phyloP scores from a whole-genome alignment of 192 early-diverging fungal species.

The Oehlia diaphana region DNA sequence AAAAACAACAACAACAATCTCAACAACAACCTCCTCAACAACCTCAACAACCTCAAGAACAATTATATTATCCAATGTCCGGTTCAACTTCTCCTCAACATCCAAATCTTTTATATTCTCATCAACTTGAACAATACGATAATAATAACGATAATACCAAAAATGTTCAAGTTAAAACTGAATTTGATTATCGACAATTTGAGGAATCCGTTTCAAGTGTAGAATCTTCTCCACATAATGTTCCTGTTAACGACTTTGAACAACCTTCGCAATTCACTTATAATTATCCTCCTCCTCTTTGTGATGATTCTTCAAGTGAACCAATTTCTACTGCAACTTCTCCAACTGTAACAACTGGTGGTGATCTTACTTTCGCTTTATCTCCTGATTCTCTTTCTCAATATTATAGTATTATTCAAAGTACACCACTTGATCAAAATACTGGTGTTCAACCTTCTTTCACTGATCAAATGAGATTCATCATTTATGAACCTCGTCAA shows the following conservation, averaged over 20 bases:
- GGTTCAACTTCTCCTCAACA: slow-evolving; percentile 8
- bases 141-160: slow-evolving; percentile 3
- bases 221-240: slow-evolving; percentile 12
- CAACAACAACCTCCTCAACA: background rate
- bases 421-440: background rate
- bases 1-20: background rate
- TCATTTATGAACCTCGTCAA: slow-evolving; percentile 29
- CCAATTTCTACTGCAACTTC: background rate
- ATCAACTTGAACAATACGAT: background rate
- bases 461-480: slow-evolving; percentile 29
- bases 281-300: background rate
- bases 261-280: background rate
- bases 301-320: slow-evolving; percentile 19
- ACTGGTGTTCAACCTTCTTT: background rate
- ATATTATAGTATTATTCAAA: background rate
- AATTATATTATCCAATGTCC: background rate
- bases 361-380: background rate
- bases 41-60: background rate
- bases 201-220: slow-evolving; percentile 1
- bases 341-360: background rate
- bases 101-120: background rate
- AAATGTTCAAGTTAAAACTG: slow-evolving; percentile 9
- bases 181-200: background rate
- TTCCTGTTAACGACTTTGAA: slow-evolving; percentile 19
- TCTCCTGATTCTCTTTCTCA: background rate